Evolutionary conservation across 164 flowering plant genomes (phyloP), one percentile per base, ranked within the genome.

Genomic region (Umbilicus rupestris): DNA sequence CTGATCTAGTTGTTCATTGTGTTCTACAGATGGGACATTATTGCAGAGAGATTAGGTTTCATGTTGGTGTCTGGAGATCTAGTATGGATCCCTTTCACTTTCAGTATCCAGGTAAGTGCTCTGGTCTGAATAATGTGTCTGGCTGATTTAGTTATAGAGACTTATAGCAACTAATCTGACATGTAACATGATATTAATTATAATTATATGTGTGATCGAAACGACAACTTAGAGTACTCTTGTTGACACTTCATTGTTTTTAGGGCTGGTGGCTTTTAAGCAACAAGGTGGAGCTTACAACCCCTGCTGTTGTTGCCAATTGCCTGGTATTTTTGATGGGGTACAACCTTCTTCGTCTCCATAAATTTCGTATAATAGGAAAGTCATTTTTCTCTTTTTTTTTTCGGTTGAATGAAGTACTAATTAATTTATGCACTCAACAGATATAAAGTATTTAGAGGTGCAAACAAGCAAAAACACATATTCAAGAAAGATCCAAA

Each of bases 41-140:
- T 94, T 78, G 99, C 99, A 14, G 97, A 94, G 80, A 84, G 93
- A 76, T 78, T 94, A 81, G 99, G 97, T 69, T 94, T 89, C 81
- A 94, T 94, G 97, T 76, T 94, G 79, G 96, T 94, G 20, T 91
- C 91, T 87, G 99, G 97, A 68, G 97, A 94, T 83, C 78, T 94
- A 55, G 93, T 89, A 49, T 94, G 97, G 99, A 89, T 94, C 72
- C 97, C 99, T 50, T 94, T 91, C 80, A 89, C 97, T 33, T 94
- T 94, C 70, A 91, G 97, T 76, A 89, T 94, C 73, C 99, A 94
- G 97, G 99, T 72, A 87, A 64, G 79, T 71, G 55, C 39, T 16
- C 24, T 8, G 52, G 67, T 65, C 71, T 3, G 17, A 66, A 42
- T 55, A 20, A 46, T 46, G 17, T n/a, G 55, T 49, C 10, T 20